These are phyloP conservation scores for Plantago coronopus DNA, from an alignment of 305 asterid species.

Conservation along the genomic window DNA sequence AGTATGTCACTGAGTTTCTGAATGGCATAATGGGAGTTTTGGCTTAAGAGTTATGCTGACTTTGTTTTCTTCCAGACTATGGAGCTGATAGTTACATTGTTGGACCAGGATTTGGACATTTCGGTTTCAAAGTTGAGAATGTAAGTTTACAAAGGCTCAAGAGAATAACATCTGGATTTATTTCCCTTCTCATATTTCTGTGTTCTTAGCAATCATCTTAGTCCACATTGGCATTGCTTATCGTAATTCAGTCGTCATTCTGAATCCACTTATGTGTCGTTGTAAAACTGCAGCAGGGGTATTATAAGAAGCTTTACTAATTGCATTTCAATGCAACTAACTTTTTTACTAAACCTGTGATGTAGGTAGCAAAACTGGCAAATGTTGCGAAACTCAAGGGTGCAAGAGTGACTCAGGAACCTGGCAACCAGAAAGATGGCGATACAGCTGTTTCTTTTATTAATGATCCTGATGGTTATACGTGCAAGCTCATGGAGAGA, in stretches of 20 bases:
- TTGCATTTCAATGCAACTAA: conserved; percentile 2
- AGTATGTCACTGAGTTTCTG: conserved; percentile 28
- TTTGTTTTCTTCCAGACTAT: conserved; percentile 39
- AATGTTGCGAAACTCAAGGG: conserved; percentile 42
- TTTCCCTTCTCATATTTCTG: neutral
- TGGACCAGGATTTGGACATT: conserved; percentile 54
- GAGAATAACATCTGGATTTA: neutral
- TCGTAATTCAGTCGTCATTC: neutral
- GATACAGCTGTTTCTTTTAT: conserved; percentile 25
- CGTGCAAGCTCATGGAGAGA: conserved; percentile 39
- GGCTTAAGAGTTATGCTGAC: conserved; percentile 11
- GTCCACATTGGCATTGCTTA: neutral
- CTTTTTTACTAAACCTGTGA: conserved; percentile 7
- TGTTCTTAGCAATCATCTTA: neutral
- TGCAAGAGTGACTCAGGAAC: conserved; percentile 34
- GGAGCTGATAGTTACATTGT: conserved; percentile 44
- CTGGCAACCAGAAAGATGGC: conserved; percentile 31
- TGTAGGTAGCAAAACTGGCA: conserved; percentile 38
- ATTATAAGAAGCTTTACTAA: neutral
- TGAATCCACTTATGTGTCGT: neutral
- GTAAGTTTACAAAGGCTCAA: conserved; percentile 28
- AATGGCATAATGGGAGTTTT: neutral
- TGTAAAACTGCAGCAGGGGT: neutral
- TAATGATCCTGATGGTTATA: conserved; percentile 53
- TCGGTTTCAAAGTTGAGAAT: conserved; percentile 42